These are phyloP conservation scores for Byssoonygena ceratinophila DNA, from an alignment of 2,329 filamentous ascomycete species.

Conservation along the genomic window DNA sequence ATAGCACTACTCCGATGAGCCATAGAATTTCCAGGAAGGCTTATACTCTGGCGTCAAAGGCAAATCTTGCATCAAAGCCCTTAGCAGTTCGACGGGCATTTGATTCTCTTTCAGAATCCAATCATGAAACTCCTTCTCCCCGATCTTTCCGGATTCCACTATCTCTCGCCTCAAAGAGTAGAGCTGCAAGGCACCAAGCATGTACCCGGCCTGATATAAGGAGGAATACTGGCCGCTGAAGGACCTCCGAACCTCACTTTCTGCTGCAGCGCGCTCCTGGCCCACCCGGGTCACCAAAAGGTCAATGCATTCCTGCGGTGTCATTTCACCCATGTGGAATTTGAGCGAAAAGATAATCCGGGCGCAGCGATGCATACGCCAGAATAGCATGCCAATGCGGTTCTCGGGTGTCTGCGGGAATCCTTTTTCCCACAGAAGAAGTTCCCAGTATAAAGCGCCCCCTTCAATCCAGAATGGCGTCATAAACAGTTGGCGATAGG, in stretches of 20 bases:
- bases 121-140: slow-evolving; percentile 50
- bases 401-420: slow-evolving; percentile 45
- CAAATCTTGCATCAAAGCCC: slow-evolving; percentile 39
- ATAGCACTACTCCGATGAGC: neutral
- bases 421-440: slow-evolving; percentile 46
- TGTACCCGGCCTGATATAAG: slow-evolving; percentile 51
- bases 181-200: slow-evolving; percentile 50
- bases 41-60: slow-evolving; percentile 38
- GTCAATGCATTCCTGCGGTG: slow-evolving; percentile 46
- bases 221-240: slow-evolving; percentile 48
- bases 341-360: slow-evolving; percentile 50
- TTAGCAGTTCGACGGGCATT: slow-evolving; percentile 47
- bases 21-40: slow-evolving; percentile 44
- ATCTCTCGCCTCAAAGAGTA: slow-evolving; percentile 43
- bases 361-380: slow-evolving; percentile 53
- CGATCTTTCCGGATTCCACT: slow-evolving; percentile 30
- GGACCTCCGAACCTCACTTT: slow-evolving; percentile 50
- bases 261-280: slow-evolving; percentile 50
- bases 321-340: slow-evolving; percentile 48
- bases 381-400: slow-evolving; percentile 49
- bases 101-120: slow-evolving; percentile 41
- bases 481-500: slow-evolving; percentile 44
- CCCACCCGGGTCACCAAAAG: slow-evolving; percentile 47
- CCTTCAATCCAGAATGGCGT: slow-evolving; percentile 53
- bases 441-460: slow-evolving; percentile 54